These are phyloP conservation scores for Vararia minispora DNA, from an alignment of 768 basidiomycete genomes.

Conservation along the genomic window DNA sequence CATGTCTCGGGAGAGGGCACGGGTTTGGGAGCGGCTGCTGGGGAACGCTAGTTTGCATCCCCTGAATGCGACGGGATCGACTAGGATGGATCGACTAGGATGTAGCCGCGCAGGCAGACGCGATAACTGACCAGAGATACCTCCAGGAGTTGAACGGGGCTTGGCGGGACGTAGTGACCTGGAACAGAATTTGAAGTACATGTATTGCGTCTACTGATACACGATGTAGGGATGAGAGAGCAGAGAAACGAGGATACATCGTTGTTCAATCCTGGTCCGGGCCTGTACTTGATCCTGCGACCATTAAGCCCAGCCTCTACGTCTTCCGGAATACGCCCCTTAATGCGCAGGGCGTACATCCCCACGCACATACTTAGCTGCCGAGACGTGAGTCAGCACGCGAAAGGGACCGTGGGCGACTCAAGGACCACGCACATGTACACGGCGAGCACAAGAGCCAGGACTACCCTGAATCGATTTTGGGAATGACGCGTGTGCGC, in stretches of 20 bases:
- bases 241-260: slow-evolving; percentile 35
- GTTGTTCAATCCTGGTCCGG: slow-evolving; percentile 67
- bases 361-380: slow-evolving; percentile 87
- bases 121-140: too few species aligned
- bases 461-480: slow-evolving; percentile 75
- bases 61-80: too few species aligned
- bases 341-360: slow-evolving; percentile 88
- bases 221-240: too few species aligned
- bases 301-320: slow-evolving; percentile 71
- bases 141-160: too few species aligned
- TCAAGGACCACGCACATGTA: slow-evolving; percentile 50
- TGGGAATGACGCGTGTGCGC: slow-evolving; percentile 69
- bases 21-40: too few species aligned
- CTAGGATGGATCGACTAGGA: too few species aligned
- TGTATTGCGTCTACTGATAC: too few species aligned
- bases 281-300: slow-evolving; percentile 75
- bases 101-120: too few species aligned
- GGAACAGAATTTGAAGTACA: too few species aligned
- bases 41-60: too few species aligned
- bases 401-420: background rate
- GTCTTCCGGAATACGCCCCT: slow-evolving; percentile 76
- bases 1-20: too few species aligned
- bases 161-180: too few species aligned
- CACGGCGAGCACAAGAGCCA: slow-evolving; percentile 98
- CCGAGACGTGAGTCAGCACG: slow-evolving; percentile 1